A percentile compares a stretch with the other conserved stretches of the same genome.
Evolutionary conservation across 2,329 filamentous ascomycete genomes (phyloP).

Genomic region (Fonsecaea multimorphosa): DNA sequence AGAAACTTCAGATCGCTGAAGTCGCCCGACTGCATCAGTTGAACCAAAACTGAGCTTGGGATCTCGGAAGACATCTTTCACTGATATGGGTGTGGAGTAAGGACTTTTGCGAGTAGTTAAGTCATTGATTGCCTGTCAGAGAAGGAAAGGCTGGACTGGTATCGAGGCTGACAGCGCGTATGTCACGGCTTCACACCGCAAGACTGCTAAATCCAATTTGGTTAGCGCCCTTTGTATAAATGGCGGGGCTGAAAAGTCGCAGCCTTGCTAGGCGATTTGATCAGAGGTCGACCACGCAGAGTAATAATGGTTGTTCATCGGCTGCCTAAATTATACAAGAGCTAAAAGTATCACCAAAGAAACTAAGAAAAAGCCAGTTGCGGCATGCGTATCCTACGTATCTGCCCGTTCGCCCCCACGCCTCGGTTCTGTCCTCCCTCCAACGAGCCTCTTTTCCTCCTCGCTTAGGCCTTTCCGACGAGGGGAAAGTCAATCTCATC

Average conservation of each 20-base stretch:
- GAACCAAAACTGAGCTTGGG: not conserved
- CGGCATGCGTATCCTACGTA: not conserved
- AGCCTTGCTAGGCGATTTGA: not conserved
- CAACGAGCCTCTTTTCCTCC: not conserved
- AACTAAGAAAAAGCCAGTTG: not conserved
- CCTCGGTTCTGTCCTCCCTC: not conserved
- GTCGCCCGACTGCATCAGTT: not conserved
- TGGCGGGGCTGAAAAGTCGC: no score
- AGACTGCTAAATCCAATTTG: no score
- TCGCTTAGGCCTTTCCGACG: not conserved
- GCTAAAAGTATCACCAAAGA: not conserved
- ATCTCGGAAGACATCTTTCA: not conserved
- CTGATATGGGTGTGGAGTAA: not conserved
- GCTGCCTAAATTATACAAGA: not conserved
- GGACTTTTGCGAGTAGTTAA: not conserved
- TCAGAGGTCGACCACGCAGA: not conserved
- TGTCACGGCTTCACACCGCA: no score
- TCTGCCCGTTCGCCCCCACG: not conserved
- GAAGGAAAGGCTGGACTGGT: no score
- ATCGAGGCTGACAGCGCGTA: no score
- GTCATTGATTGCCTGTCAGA: not conserved
- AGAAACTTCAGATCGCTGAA: constrained; percentile 6
- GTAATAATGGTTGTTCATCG: not conserved
- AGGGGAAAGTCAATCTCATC: constrained; percentile 1
- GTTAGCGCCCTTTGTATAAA: no score